Evolutionary conservation across 208 protist species (phyloP).

Genomic region (Leishmania major): DNA sequence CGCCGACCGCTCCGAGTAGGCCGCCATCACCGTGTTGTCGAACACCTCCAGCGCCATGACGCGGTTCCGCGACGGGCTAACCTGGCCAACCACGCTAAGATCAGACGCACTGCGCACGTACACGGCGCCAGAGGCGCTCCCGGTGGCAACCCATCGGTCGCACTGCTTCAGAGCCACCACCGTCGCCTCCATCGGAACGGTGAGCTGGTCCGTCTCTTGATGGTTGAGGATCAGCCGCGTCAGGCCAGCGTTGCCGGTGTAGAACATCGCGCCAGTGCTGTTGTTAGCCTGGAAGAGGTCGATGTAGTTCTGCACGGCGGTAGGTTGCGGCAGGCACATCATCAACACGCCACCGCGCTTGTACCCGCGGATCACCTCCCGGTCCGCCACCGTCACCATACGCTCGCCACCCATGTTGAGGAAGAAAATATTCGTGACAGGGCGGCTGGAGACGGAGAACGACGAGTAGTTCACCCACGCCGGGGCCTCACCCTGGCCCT

Average conservation of each 20-base stretch:
- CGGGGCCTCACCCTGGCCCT: constrained; percentile 57
- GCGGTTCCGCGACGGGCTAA: constrained; percentile 55
- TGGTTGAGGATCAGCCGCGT: constrained; percentile 64
- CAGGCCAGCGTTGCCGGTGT: constrained; percentile 83
- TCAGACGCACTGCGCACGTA: constrained; percentile 56
- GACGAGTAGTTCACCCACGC: constrained; percentile 81
- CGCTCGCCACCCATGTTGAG: constrained; percentile 56
- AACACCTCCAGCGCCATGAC: constrained; percentile 80
- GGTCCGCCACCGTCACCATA: constrained; percentile 81
- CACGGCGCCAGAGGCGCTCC: constrained; percentile 60
- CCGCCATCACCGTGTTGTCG: constrained; percentile 77
- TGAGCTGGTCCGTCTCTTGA: constrained; percentile 43
- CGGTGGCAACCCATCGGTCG: constrained; percentile 75
- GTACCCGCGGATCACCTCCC: constrained; percentile 77
- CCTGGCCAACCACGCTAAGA: constrained; percentile 47
- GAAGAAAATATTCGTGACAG: constrained; percentile 73
- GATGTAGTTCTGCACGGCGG: constrained; percentile 77
- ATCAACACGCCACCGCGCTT: constrained; percentile 77
- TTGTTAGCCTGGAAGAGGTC: constrained; percentile 77
- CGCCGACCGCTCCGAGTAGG: constrained; percentile 65
- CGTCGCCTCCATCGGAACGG: constrained; percentile 59
- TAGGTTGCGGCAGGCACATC: constrained; percentile 62
- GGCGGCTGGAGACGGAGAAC: constrained; percentile 70
- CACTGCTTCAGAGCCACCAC: constrained; percentile 67
- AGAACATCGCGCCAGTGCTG: constrained; percentile 72